phyloP scores from a whole-genome alignment of 257 asterid genomes.

The Cinchona pubescens region DNA sequence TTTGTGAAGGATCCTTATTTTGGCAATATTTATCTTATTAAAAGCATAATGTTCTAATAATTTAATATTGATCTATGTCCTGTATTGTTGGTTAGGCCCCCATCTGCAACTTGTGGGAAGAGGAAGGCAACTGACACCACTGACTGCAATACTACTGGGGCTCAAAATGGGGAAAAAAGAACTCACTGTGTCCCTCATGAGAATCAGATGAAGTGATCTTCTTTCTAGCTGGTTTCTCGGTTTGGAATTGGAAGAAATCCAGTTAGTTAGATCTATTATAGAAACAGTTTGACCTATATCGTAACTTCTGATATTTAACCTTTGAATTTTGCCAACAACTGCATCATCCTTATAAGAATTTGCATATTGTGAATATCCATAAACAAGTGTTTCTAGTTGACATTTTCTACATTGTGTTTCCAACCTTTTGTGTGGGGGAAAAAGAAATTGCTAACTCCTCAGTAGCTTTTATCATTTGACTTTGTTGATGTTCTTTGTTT shows the following conservation, averaged over 20 bases:
- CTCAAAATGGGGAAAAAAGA: slow-evolving; percentile 6
- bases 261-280: neutral
- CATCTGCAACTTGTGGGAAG: slow-evolving; percentile 33
- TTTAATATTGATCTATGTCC: neutral
- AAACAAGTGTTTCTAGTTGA: neutral
- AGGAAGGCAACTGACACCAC: slow-evolving; percentile 43
- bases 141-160: slow-evolving; percentile 27
- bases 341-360: neutral
- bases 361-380: no score
- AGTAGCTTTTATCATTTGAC: neutral
- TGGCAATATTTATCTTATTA: neutral
- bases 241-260: neutral
- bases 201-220: neutral
- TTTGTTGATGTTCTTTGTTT: neutral
- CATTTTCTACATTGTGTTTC: neutral
- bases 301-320: neutral
- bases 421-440: neutral
- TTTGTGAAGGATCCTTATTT: neutral
- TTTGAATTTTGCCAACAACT: neutral
- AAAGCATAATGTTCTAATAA: neutral
- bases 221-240: neutral
- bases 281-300: neutral
- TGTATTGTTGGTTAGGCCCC: slow-evolving; percentile 40
- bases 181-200: neutral
- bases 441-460: neutral